These are phyloP conservation scores for Heliosperma pusillum DNA, from an alignment of 148 eudicot genomes.

Conservation along the genomic window DNA sequence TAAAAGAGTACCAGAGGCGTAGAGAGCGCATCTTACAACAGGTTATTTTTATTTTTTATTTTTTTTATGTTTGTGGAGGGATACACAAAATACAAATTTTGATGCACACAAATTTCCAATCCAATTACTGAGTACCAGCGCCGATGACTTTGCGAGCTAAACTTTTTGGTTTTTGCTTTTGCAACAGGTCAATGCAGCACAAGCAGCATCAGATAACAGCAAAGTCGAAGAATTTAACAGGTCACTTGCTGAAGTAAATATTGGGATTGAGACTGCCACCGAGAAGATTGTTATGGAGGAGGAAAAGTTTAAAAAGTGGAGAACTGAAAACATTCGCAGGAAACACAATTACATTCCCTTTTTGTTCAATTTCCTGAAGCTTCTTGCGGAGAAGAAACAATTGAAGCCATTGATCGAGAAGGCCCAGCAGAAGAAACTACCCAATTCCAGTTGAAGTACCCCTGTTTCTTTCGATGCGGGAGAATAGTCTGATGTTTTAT, in stretches of 20 bases:
- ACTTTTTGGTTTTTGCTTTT: not conserved
- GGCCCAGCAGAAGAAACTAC: slow-evolving; percentile 82
- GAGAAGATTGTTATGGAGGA: slow-evolving; percentile 96
- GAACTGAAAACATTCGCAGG: slow-evolving; percentile 81
- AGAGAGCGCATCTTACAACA: slow-evolving; percentile 85
- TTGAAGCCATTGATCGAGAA: slow-evolving; percentile 87
- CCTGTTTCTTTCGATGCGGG: not conserved
- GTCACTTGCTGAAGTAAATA: slow-evolving; percentile 70
- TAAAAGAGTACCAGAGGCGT: slow-evolving; percentile 80
- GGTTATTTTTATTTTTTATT: not conserved
- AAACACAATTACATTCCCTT: slow-evolving; percentile 96
- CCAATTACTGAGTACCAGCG: not conserved
- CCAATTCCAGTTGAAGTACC: slow-evolving; percentile 37
- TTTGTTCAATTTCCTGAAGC: slow-evolving; percentile 85
- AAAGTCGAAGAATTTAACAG: slow-evolving; percentile 59
- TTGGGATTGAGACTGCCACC: slow-evolving; percentile 85
- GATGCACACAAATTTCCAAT: no score
- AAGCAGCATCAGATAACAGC: slow-evolving; percentile 48
- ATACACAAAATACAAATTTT: no score
- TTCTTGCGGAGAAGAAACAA: slow-evolving; percentile 98
- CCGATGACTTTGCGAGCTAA: not conserved
- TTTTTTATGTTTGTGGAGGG: no score
- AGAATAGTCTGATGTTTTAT: not conserved
- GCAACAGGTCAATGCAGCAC: slow-evolving; percentile 38
- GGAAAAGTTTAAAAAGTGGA: slow-evolving; percentile 97